phyloP scores from a whole-genome alignment of 345 rosid genomes.

The Alliaria petiolata region DNA sequence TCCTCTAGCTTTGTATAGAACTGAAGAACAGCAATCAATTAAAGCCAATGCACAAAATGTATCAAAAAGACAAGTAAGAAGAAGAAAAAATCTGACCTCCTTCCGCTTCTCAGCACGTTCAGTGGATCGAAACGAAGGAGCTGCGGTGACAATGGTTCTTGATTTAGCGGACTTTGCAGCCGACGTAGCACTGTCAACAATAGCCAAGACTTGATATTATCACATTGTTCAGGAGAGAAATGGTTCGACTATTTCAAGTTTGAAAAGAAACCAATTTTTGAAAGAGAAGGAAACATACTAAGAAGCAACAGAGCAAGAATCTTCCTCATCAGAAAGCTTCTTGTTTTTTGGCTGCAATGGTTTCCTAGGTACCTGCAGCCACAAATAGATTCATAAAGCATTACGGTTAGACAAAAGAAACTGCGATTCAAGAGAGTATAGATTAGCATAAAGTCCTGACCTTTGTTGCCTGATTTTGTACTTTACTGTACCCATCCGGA shows the following conservation, averaged over 20 bases:
- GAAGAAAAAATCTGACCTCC: conserved; percentile 51
- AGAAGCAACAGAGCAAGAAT: conserved; percentile 64
- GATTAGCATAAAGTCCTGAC: conserved; percentile 1
- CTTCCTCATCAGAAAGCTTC: conserved; percentile 74
- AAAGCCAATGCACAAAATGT: background rate
- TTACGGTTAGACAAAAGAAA: background rate
- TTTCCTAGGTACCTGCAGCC: conserved; percentile 53
- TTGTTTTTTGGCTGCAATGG: conserved; percentile 58
- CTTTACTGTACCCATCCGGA: conserved; percentile 25
- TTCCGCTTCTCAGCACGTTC: conserved; percentile 82
- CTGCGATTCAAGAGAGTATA: background rate
- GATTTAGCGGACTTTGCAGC: conserved; percentile 50
- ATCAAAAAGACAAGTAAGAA: background rate
- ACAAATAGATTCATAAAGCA: background rate
- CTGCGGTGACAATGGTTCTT: conserved; percentile 42
- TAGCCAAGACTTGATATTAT: background rate
- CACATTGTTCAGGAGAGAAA: background rate
- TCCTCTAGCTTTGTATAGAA: conserved; percentile 76
- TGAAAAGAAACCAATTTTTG: background rate
- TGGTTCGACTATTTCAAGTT: background rate
- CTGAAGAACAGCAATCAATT: conserved; percentile 36
- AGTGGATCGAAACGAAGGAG: conserved; percentile 72
- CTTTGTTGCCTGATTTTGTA: conserved; percentile 13
- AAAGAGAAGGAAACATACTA: conserved; percentile 41
- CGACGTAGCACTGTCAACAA: conserved; percentile 46